Percentiles rank a stretch among this genome's conserved stretches.
Conservation (phyloP, 768 basidiomycete species). For the Russula ochroleuca region DNA sequence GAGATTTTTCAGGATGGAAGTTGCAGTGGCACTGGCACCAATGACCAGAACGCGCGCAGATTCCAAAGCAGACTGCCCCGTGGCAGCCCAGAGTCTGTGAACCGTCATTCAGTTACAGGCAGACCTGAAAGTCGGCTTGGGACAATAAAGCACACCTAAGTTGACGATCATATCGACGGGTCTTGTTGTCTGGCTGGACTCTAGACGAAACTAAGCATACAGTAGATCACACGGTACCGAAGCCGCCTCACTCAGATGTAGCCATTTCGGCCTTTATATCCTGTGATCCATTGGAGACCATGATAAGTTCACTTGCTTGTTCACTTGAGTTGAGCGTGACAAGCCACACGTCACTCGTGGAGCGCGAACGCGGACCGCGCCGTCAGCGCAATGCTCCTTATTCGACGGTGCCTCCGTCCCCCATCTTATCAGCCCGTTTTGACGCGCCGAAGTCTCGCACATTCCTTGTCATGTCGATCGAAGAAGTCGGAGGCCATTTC, state of each 20-base stretch:
- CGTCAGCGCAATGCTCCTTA: constrained; percentile 9
- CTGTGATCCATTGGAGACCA: constrained; percentile 39
- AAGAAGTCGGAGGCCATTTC: constrained; percentile 15
- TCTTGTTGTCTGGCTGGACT: constrained; percentile 76
- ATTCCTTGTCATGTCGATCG: background rate
- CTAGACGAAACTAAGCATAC: constrained; percentile 34
- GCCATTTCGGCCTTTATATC: constrained; percentile 47
- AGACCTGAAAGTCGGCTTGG: background rate
- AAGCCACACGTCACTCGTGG: background rate
- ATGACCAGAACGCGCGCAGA: constrained; percentile 76
- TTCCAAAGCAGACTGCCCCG: constrained; percentile 88
- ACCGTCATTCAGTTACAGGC: background rate
- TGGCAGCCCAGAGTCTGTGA: constrained; percentile 83
- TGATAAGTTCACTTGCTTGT: constrained; percentile 6
- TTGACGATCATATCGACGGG: constrained; percentile 92
- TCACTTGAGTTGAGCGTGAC: background rate
- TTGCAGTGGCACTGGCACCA: constrained; percentile 76
- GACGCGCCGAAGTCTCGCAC: background rate
- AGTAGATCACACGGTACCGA: background rate
- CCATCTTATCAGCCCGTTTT: background rate
- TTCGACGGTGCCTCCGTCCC: constrained; percentile 12
- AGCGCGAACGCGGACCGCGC: background rate
- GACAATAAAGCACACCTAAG: constrained; percentile 54
- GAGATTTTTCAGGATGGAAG: constrained; percentile 91
- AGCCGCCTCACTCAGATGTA: constrained; percentile 36